Evolutionary conservation across 179 eudicot species (phyloP), one percentile per base, ranked within the genome.

Genomic region (Actinidia arguta): DNA sequence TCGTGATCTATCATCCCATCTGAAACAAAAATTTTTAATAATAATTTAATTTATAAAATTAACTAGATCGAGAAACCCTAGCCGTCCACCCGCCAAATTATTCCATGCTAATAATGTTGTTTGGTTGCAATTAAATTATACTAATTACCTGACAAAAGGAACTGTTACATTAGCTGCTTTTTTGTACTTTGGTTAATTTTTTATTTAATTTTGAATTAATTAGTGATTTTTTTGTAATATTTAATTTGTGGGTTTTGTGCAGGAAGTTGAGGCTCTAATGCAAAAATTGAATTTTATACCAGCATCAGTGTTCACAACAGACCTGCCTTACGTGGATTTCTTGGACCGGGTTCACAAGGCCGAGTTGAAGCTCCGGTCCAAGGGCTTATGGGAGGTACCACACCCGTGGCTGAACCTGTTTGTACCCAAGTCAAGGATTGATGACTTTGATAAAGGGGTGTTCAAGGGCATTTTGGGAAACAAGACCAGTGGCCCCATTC

Each of bases 321-420:
- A 96, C 82, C 86, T 96, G 69, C 90, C 98, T 0, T 96, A 96
- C 50, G 71, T 95, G 4, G 95, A 95, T 73, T 96, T 96, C 88
- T 69, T 96, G 81, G 98, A 96, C 90, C 93, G 99, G 87, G 99
- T 95, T 89, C 99, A 96, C 91, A 93, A 89, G 82, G 98, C 98
- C 24, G 99, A 95, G 88, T 52, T 96, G 76, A 95, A 82, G 70
- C 97, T 95, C 85, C 92, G 98, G 82, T 88, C 95, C 67, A 92
- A 92, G 84, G 92, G 90, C 17, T 86, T 95, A 54, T 95, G 99
- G 98, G 99, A 95, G 18, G 98, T 95, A 9, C 97, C 99, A 0
- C 99, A 95, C 86, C 98, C 97, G 31, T 95, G 99, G 99, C 90
- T 94, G 0, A 95, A 95, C 89, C 88, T 95, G 18, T 91, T 95